These are phyloP conservation scores for Rhizopogon salebrosus DNA, from an alignment of 768 basidiomycete species.

Conservation along the genomic window DNA sequence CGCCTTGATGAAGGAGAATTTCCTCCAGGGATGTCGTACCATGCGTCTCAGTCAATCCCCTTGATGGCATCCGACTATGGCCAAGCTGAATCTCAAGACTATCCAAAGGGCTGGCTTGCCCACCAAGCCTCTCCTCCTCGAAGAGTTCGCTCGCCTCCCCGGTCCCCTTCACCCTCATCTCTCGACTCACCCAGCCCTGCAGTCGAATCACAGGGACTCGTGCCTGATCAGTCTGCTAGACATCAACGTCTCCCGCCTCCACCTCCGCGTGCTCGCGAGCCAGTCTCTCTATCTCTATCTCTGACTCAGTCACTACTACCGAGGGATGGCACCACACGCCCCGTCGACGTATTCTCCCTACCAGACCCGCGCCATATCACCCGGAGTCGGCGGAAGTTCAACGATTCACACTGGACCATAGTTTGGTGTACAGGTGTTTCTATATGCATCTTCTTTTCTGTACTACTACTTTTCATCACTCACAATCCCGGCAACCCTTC, in stretches of 20 bases:
- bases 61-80: conserved; percentile 31
- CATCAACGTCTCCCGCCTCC: conserved; percentile 33
- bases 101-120: conserved; percentile 61
- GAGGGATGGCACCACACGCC: conserved; percentile 59
- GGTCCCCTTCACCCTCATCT: conserved; percentile 30
- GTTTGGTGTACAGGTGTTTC: conserved; percentile 57
- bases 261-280: conserved; percentile 39
- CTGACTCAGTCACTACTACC: conserved; percentile 80
- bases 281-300: conserved; percentile 45
- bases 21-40: conserved; percentile 31
- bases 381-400: conserved; percentile 61
- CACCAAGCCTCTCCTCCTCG: conserved; percentile 65
- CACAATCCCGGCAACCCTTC: conserved; percentile 29
- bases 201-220: conserved; percentile 1
- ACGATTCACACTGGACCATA: conserved; percentile 69
- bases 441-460: conserved; percentile 55
- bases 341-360: conserved; percentile 67
- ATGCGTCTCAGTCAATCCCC: conserved; percentile 31
- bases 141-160: conserved; percentile 36
- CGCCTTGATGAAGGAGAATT: conserved; percentile 67
- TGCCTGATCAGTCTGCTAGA: conserved; percentile 27
- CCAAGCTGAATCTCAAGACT: conserved; percentile 35
- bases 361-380: conserved; percentile 72
- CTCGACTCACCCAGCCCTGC: conserved; percentile 18
- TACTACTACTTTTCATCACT: conserved; percentile 62